phyloP scores from a whole-genome alignment of 176 grass and related monocot species.

The Areca catechu region DNA sequence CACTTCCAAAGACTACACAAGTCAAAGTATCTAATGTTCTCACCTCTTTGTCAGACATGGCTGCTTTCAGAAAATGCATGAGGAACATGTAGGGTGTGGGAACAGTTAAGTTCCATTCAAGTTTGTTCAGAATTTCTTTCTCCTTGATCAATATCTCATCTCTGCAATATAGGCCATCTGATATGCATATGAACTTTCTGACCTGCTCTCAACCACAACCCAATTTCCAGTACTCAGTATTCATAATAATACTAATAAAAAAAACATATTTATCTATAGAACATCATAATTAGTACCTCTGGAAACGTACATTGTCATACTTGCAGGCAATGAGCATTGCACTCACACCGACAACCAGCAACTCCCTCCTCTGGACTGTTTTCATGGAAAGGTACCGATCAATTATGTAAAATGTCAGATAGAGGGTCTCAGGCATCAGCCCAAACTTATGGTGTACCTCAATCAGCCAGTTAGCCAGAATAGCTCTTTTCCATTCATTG shows the following conservation, averaged over 20 bases:
- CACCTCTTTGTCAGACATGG: too few species aligned
- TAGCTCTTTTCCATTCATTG: conserved; percentile 11
- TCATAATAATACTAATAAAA: neutral
- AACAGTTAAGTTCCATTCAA: too few species aligned
- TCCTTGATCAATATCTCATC: too few species aligned
- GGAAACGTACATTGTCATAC: conserved; percentile 5
- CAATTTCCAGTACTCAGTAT: neutral
- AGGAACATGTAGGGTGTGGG: too few species aligned
- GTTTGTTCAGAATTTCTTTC: too few species aligned
- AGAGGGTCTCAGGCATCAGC: conserved; percentile 2
- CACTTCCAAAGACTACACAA: too few species aligned
- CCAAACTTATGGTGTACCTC: conserved; percentile 9
- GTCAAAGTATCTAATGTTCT: too few species aligned
- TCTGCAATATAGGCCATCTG: too few species aligned
- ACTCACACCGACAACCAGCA: conserved; percentile 3
- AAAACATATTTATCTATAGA: neutral
- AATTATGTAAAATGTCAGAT: neutral
- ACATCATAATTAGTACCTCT: neutral
- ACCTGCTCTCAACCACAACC: neutral
- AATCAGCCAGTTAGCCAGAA: conserved; percentile 9
- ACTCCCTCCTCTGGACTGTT: neutral
- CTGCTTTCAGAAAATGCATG: too few species aligned
- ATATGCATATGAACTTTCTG: too few species aligned
- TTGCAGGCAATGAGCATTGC: conserved; percentile 15
- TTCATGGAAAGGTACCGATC: conserved; percentile 3